A percentile compares a stretch with the other conserved stretches of the same genome.
These are phyloP conservation scores for Teunomyces stri DNA, from an alignment of 805 yeast species.

Conservation along the genomic window DNA sequence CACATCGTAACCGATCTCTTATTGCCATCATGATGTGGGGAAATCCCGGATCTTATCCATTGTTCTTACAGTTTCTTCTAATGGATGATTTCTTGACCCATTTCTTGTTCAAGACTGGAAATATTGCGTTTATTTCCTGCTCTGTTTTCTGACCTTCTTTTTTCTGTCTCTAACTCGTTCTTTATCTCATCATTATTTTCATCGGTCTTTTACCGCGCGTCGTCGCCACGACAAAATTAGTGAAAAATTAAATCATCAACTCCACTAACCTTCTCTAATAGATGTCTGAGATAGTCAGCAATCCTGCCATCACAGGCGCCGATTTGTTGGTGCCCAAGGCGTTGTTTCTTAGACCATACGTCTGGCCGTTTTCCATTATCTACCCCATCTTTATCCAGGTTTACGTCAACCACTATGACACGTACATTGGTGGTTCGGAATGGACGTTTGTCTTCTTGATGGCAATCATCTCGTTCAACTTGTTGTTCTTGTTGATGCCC, in stretches of 20 bases:
- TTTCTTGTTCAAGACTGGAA: no score
- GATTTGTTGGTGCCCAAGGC: conserved; percentile 72
- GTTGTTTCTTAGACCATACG: conserved; percentile 63
- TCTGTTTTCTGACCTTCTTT: no score
- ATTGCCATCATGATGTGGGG: no score
- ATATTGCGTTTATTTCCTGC: no score
- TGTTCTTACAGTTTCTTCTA: no score
- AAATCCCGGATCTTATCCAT: no score
- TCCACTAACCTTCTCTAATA: conserved; percentile 1
- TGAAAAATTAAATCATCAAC: conserved; percentile 1
- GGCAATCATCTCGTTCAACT: conserved; percentile 67
- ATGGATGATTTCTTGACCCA: no score
- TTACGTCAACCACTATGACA: conserved; percentile 69
- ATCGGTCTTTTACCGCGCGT: not conserved
- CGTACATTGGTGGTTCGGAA: conserved; percentile 81
- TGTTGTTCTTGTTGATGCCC: conserved; percentile 84
- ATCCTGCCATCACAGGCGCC: conserved; percentile 69
- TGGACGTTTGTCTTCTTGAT: conserved; percentile 93
- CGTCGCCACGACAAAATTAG: conserved; percentile 6
- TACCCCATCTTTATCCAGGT: conserved; percentile 73
- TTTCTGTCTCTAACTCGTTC: no score
- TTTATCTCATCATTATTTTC: not conserved
- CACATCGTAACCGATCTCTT: no score
- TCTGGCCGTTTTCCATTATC: conserved; percentile 74
- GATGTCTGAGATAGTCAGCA: conserved; percentile 55